Conservation (phyloP, 2,329 filamentous ascomycete species). For the Teratosphaeria pseudoeucalypti region DNA sequence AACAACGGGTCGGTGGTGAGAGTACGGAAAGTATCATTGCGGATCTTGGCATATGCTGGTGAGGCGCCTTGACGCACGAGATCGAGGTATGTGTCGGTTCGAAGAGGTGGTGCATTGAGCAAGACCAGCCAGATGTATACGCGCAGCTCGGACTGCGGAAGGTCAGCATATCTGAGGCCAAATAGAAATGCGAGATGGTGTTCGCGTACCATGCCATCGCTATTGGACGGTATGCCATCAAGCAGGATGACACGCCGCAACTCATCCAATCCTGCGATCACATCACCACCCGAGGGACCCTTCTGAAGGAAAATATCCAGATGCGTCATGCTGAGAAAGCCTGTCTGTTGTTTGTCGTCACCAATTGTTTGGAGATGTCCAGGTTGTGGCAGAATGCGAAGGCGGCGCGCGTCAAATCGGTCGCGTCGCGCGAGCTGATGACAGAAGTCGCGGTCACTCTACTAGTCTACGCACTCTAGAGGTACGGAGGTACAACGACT, state of each 20-base stretch:
- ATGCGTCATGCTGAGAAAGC: slow-evolving; percentile 21
- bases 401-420: not conserved
- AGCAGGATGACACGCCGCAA: slow-evolving; percentile 63
- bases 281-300: slow-evolving; percentile 63
- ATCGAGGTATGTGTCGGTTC: slow-evolving; percentile 78
- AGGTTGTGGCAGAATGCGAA: not conserved
- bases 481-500: not conserved
- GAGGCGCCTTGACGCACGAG: slow-evolving; percentile 90
- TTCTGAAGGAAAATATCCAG: slow-evolving; percentile 73
- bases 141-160: slow-evolving; percentile 68
- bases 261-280: slow-evolving; percentile 56
- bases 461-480: no score
- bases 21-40: slow-evolving; percentile 95
- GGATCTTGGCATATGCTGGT: slow-evolving; percentile 91
- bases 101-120: slow-evolving; percentile 73
- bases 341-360: not conserved
- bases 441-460: not conserved
- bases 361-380: not conserved
- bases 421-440: not conserved
- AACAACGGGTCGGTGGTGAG: slow-evolving; percentile 96
- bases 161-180: not conserved
- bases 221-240: slow-evolving; percentile 65
- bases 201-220: slow-evolving; percentile 65
- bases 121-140: slow-evolving; percentile 96
- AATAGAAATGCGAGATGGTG: not conserved